A percentile compares a stretch with the other conserved stretches of the same genome.
Evolutionary conservation across 2,329 filamentous ascomycete species (phyloP).

Genomic region (Drechslerella stenobrocha): DNA sequence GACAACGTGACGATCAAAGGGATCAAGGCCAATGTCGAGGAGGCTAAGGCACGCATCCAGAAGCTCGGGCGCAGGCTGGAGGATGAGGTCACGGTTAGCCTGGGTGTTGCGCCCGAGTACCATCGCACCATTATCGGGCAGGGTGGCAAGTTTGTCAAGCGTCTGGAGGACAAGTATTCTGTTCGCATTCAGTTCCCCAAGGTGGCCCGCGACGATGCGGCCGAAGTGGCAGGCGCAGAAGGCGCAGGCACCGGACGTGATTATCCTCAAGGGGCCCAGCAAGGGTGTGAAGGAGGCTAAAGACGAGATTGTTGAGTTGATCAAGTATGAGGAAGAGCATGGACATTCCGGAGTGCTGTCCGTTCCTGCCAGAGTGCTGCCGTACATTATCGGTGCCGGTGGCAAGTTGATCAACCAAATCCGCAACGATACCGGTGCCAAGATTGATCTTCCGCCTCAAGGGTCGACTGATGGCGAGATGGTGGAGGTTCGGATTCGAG

Average conservation of each 20-base stretch:
- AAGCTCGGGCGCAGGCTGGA: conserved; percentile 79
- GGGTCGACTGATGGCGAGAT: conserved; percentile 52
- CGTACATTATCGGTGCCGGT: conserved; percentile 88
- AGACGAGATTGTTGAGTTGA: conserved; percentile 83
- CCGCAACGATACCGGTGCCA: conserved; percentile 78
- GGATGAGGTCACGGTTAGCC: conserved; percentile 81
- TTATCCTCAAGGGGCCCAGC: conserved; percentile 86
- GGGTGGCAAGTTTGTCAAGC: conserved; percentile 83
- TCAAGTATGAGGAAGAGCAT: conserved; percentile 88
- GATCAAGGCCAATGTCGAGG: conserved; percentile 89
- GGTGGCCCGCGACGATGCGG: conserved; percentile 69
- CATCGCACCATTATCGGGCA: conserved; percentile 92
- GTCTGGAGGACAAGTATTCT: conserved; percentile 86
- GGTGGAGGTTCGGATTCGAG: conserved; percentile 88
- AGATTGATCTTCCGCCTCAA: conserved; percentile 77
- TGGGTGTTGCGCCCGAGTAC: conserved; percentile 92
- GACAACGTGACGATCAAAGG: conserved; percentile 95
- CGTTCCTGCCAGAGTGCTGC: conserved; percentile 87
- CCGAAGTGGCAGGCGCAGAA: conserved; percentile 66
- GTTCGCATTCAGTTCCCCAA: conserved; percentile 96
- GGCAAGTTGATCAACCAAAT: conserved; percentile 90
- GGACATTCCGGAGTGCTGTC: conserved; percentile 77
- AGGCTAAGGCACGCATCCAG: conserved; percentile 78
- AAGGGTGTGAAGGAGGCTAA: conserved; percentile 89
- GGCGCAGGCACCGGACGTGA: conserved; percentile 81